Evolutionary conservation across 495 filamentous ascomycete genomes (phyloP), one percentile per base, ranked within the genome.

Genomic region (Penicillium turbatum): DNA sequence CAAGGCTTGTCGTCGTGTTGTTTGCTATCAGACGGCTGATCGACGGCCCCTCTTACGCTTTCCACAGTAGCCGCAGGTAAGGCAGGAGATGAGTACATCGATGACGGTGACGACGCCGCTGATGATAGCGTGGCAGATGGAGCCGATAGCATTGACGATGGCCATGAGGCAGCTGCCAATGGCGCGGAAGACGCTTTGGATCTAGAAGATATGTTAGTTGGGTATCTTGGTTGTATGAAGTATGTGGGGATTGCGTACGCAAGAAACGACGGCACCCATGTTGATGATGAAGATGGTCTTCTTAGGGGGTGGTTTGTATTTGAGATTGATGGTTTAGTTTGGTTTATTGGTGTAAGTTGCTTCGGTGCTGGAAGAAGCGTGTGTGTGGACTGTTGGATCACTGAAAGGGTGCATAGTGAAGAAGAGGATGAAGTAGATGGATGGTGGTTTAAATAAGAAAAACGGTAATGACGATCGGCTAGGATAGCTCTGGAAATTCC

Each of bases 181-280:
- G 57, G 90, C 82, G 59, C 78, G 87, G 80, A 93, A 84, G 74
- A 93, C 72, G 70, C 76, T 73, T 67, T 81, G 60, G 70, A 97
- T 85, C 92, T 97, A 65, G 60, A 29, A 53, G 29, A 39, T 1
- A 10, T 26, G 55, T 72, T 61, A 72, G 62, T 42, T 36, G 26
- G 11, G 6, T 8, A 47, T 46, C 29, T 31, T 2, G 6, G 21
- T 32, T 13, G 29, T 38, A 24, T 40, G 19, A 44, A 55, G 42
- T 44, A 29, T 43, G 42, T 46, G 34, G 32, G 16, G 51, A 37
- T 48, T 17, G 52, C 90, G 60, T 92, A 97, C 92, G 63, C 92
- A 96, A 72, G 90, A 96, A 54, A 95, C 81, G 69, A 97, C 88
- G 74, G 89, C 92, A 76, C 92, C 92, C 92, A 97, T 97, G 66